phyloP scores from a whole-genome alignment of 345 rosid genomes.

The Hibiscus syriacus region DNA sequence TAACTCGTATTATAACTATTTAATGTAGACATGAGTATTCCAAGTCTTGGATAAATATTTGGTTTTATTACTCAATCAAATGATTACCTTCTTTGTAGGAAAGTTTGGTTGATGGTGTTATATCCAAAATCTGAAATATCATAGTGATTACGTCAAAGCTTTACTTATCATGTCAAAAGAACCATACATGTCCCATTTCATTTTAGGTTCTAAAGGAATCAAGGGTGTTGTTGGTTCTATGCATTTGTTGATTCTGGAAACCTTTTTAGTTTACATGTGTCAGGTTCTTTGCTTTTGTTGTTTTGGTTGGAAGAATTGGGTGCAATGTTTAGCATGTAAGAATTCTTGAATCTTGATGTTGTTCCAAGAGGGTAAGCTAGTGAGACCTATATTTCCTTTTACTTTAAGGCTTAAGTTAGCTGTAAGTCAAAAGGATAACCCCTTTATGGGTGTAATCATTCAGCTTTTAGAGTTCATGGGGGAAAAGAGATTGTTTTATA shows the following conservation, averaged over 20 bases:
- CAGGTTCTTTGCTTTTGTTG: neutral
- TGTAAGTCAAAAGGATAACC: neutral
- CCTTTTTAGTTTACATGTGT: neutral
- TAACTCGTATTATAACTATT: neutral
- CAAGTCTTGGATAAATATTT: neutral
- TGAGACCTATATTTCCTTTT: neutral
- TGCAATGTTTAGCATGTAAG: slow-evolving; percentile 1
- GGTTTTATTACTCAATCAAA: neutral
- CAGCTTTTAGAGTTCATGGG: neutral
- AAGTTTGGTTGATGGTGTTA: neutral
- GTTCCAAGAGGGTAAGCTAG: neutral
- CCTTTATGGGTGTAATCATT: neutral
- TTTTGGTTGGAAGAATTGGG: neutral
- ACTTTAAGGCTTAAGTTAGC: neutral
- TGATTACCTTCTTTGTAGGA: too few relatives aligned
- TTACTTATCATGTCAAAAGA: neutral
- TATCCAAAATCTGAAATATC: neutral
- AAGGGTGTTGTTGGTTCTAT: neutral
- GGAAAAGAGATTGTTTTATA: neutral
- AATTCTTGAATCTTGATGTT: neutral
- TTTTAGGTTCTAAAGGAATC: neutral
- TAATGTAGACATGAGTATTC: neutral
- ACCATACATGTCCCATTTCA: neutral
- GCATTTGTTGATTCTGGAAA: neutral
- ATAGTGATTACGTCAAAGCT: neutral